A percentile compares a stretch with the other conserved stretches of the same genome.
These are phyloP conservation scores for Diaporthe velutina DNA, from an alignment of 2,329 filamentous ascomycete species.

Conservation along the genomic window DNA sequence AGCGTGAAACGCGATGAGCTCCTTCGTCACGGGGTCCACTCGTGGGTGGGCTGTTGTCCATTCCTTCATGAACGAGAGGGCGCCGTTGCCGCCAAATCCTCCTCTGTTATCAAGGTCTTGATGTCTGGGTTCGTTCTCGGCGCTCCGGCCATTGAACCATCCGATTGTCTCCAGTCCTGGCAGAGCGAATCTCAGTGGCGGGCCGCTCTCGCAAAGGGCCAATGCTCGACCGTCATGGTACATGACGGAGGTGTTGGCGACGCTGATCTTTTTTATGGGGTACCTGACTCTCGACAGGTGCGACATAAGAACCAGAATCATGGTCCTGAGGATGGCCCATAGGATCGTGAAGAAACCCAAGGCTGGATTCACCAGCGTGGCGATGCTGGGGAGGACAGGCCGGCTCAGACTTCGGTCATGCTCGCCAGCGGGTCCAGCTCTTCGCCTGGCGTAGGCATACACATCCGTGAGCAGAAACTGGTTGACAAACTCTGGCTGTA, in stretches of 20 bases:
- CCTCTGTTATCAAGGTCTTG: slow-evolving; percentile 23
- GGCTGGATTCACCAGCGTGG: slow-evolving; percentile 73
- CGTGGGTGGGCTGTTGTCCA: slow-evolving; percentile 80
- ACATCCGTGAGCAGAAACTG: slow-evolving; percentile 78
- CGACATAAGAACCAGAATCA: slow-evolving; percentile 69
- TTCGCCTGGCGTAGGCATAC: slow-evolving; percentile 66
- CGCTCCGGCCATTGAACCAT: slow-evolving; percentile 74
- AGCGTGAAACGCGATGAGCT: slow-evolving; percentile 77
- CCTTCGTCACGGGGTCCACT: slow-evolving; percentile 73
- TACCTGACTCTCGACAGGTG: slow-evolving; percentile 67
- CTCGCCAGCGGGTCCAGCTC: slow-evolving; percentile 38
- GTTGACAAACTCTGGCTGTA: slow-evolving; percentile 76
- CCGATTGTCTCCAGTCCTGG: slow-evolving; percentile 76
- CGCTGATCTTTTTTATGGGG: slow-evolving; percentile 75
- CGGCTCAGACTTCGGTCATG: slow-evolving; percentile 54
- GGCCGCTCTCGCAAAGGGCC: slow-evolving; percentile 79
- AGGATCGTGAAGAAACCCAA: slow-evolving; percentile 64
- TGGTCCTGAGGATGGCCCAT: slow-evolving; percentile 66
- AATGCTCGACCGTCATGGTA: slow-evolving; percentile 78
- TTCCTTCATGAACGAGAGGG: slow-evolving; percentile 74
- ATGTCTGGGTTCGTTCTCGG: slow-evolving; percentile 61
- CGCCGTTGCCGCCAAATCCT: slow-evolving; percentile 67
- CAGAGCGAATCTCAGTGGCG: slow-evolving; percentile 74
- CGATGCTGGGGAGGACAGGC: slow-evolving; percentile 76
- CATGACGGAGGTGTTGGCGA: slow-evolving; percentile 75